Base-by-base conservation (phyloP, 495 filamentous ascomycete species). In the Schizothecium vesticola region DNA sequence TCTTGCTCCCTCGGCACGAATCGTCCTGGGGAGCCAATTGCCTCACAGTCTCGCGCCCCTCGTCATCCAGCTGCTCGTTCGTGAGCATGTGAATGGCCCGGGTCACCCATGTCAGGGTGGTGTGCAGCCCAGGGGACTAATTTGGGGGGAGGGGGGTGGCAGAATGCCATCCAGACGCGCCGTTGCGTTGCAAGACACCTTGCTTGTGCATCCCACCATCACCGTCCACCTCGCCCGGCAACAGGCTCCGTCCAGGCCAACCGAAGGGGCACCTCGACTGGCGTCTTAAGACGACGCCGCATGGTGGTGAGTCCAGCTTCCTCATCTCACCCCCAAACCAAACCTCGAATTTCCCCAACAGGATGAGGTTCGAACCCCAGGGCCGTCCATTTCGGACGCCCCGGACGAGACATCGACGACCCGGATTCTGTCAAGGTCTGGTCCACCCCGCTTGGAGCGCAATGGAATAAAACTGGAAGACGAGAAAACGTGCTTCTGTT, bases 71-170 rank as follows among this genome's bases (percentile, higher is more conserved):
- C 31, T 61, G 55, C 22, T 58, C n/a, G 55, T 24, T 31, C 63
- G 1, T n/a, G 31, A 51, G 64, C 64, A 66, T 66, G 64, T 66
- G 64, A 66, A 66, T 66, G 64, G 64, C 26, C 64, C 64, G 64
- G 22, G 64, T 25, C 64, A 59, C 33, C 64, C 64, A 56, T 65
- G 63, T 43, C 19, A 7, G 23, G 21, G 58, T 26, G 21, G 58
- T 26, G 23, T 24, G 11, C 5, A n/a, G 12, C 58, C 3, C 3
- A 25, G 58, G n/a, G 23, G 58, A 57, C 22, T 61, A 28, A 66
- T 66, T 51, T 66, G 36, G 36, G 16, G 33, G 33, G 12, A 16
- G 36, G 36, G 57, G 43, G 64, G 56, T n/a, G 64, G 59, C 22
- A 12, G 56, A 5, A 56, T 25, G 24, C 36, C 24, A 16, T n/a